phyloP scores from a whole-genome alignment of 2,329 filamentous ascomycete genomes.

The Penicillium sp. region DNA sequence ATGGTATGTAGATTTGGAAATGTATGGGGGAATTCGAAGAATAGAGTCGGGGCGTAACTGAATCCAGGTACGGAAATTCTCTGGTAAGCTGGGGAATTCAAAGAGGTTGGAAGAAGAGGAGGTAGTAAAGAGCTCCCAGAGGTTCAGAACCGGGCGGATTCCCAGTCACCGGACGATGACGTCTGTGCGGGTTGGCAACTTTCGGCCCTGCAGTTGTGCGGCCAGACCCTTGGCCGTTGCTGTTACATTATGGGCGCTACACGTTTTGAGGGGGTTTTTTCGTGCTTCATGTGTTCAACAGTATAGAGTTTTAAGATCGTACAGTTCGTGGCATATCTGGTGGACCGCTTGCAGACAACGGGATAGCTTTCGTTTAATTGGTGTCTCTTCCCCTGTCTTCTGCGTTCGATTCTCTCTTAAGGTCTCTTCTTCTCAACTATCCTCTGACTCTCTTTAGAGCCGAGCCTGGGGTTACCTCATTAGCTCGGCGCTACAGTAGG shows the following conservation, averaged over 20 bases:
- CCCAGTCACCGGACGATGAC: constrained; percentile 22
- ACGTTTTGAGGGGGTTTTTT: background rate
- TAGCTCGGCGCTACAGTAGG: constrained; percentile 5
- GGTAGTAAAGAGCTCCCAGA: background rate
- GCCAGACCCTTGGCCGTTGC: background rate
- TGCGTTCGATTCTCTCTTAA: background rate
- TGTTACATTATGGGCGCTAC: background rate
- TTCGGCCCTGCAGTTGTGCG: background rate
- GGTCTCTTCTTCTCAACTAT: too few species aligned
- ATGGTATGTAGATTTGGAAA: constrained; percentile 1
- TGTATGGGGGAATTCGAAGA: background rate
- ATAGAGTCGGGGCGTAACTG: background rate
- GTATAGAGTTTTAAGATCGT: background rate
- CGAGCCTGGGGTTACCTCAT: background rate
- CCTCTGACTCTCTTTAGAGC: background rate
- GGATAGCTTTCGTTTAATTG: background rate
- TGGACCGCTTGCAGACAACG: background rate
- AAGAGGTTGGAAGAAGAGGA: background rate
- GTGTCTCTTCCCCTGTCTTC: background rate
- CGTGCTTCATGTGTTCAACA: background rate
- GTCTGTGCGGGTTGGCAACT: constrained; percentile 12
- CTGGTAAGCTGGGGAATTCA: background rate
- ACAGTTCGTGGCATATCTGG: background rate
- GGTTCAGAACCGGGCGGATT: background rate
- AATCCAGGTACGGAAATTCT: background rate